phyloP scores from a whole-genome alignment of 805 yeast genomes.

The Metschnikowia shivogae region DNA sequence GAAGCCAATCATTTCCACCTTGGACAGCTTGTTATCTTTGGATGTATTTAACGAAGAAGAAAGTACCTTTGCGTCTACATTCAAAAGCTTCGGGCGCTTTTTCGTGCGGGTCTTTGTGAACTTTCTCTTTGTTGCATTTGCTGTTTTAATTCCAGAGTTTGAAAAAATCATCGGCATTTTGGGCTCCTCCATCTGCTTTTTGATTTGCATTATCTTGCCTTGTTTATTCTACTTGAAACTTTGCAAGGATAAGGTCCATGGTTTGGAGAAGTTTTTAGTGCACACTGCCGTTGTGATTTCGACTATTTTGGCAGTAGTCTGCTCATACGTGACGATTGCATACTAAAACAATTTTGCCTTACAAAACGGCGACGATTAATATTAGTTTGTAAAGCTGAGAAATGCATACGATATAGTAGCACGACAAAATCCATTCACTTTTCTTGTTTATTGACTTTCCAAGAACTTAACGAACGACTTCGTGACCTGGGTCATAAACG shows the following conservation, averaged over 20 bases:
- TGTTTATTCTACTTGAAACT: constrained; percentile 54
- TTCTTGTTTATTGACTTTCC: background rate
- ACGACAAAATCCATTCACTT: too few species aligned
- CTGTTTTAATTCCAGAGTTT: constrained; percentile 70
- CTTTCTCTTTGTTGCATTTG: constrained; percentile 50
- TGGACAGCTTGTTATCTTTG: constrained; percentile 50
- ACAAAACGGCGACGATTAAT: background rate
- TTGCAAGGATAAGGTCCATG: constrained; percentile 16
- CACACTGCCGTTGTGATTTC: constrained; percentile 10
- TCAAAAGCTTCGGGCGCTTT: constrained; percentile 16
- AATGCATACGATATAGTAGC: background rate
- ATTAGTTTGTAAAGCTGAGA: background rate
- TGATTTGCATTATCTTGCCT: constrained; percentile 77
- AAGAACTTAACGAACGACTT: constrained; percentile 10
- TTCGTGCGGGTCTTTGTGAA: constrained; percentile 44
- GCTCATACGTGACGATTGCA: constrained; percentile 18
- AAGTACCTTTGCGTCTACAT: background rate
- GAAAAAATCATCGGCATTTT: constrained; percentile 77
- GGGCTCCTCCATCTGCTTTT: constrained; percentile 77
- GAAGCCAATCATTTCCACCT: constrained; percentile 71
- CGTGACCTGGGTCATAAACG: constrained; percentile 29
- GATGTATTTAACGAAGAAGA: constrained; percentile 17
- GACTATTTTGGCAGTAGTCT: constrained; percentile 17
- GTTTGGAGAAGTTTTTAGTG: constrained; percentile 14
- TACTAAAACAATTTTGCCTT: constrained; percentile 4